These are phyloP conservation scores for Sphaerosporella brunnea DNA, from an alignment of 495 filamentous ascomycete genomes.

Conservation along the genomic window DNA sequence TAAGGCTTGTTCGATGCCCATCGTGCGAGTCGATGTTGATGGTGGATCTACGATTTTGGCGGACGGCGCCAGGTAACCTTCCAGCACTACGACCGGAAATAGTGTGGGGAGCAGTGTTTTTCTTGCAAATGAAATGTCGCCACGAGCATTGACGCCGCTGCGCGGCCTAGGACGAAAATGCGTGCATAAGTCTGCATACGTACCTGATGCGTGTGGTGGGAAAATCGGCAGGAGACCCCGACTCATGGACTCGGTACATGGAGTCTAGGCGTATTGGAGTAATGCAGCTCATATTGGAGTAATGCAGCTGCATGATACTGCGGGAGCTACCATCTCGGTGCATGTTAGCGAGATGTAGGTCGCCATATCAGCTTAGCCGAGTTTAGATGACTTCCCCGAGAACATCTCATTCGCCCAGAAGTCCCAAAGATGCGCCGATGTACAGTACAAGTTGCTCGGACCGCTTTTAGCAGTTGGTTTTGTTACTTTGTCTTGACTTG, in stretches of 20 bases:
- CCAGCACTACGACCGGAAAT: no score
- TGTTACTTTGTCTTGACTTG: no score
- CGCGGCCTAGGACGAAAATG: background rate
- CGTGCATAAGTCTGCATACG: background rate
- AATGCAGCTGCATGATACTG: slow-evolving; percentile 2
- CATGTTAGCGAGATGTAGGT: background rate
- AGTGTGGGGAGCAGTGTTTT: no score
- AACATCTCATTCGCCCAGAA: background rate
- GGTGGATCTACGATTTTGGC: no score
- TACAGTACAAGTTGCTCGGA: background rate
- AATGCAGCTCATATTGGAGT: background rate
- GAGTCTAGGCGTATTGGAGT: background rate
- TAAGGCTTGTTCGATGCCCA: no score
- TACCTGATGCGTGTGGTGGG: background rate
- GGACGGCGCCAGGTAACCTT: no score
- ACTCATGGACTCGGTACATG: slow-evolving; percentile 1
- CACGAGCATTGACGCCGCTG: background rate
- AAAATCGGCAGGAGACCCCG: background rate
- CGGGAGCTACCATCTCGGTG: background rate
- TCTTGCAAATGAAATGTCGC: slow-evolving; percentile 3
- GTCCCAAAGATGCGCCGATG: background rate
- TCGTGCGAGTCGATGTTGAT: no score
- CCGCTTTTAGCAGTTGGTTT: background rate
- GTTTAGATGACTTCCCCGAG: no score
- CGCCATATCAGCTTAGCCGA: no score